Conservation (phyloP, 139 green algal genomes). For the Spirogloea muscicola region DNA sequence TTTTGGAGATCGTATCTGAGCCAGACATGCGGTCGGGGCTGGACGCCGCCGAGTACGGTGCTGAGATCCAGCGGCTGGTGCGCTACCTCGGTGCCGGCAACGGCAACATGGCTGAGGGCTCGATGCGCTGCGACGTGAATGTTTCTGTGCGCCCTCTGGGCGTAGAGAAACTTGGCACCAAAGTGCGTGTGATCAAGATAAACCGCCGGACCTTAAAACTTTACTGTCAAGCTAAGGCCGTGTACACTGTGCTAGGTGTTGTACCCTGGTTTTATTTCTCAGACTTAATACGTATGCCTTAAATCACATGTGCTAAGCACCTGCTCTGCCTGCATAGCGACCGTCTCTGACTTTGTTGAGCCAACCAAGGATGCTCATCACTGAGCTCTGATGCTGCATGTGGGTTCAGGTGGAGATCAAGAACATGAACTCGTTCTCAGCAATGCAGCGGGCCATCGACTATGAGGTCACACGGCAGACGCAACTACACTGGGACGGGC, state of each 20-base stretch:
- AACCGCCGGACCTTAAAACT: neutral
- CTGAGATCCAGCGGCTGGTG: slow-evolving; percentile 85
- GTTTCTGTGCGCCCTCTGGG: slow-evolving; percentile 60
- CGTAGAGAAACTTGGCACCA: slow-evolving; percentile 73
- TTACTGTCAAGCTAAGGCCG: no score
- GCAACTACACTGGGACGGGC: slow-evolving; percentile 60
- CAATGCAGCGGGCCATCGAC: slow-evolving; percentile 91
- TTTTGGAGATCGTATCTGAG: slow-evolving; percentile 94
- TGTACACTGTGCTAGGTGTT: no score
- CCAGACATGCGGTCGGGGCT: slow-evolving; percentile 84
- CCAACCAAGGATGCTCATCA: no score
- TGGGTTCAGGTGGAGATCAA: slow-evolving; percentile 90
- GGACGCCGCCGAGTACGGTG: slow-evolving; percentile 85
- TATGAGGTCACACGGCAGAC: slow-evolving; percentile 85
- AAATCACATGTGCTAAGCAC: no score
- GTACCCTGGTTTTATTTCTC: no score
- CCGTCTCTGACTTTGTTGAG: no score
- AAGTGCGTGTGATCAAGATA: slow-evolving; percentile 59
- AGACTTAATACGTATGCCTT: no score
- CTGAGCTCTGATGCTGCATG: no score
- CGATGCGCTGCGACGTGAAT: slow-evolving; percentile 92
- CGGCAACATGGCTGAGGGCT: slow-evolving; percentile 78
- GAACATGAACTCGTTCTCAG: slow-evolving; percentile 97
- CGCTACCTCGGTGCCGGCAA: slow-evolving; percentile 78
- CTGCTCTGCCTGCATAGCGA: no score